Evolutionary conservation across 2,329 filamentous ascomycete genomes (phyloP).

Genomic region (Corynespora cassiicola): DNA sequence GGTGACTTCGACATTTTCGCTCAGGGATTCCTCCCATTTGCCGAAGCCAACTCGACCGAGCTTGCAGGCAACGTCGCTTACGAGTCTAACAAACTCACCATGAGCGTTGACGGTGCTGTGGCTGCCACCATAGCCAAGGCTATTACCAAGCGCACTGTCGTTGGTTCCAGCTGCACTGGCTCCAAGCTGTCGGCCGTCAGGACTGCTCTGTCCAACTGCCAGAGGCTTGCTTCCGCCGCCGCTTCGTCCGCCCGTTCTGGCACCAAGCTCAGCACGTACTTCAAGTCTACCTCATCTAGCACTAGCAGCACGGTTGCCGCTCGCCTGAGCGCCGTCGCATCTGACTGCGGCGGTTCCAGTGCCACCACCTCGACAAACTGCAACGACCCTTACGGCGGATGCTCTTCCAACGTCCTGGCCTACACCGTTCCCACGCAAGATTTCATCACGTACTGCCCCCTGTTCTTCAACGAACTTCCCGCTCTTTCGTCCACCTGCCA

Average conservation of each 20-base stretch:
- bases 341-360: conserved; percentile 61
- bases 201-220: conserved; percentile 62
- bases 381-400: conserved; percentile 62
- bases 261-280: conserved; percentile 66
- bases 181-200: conserved; percentile 52
- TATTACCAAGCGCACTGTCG: conserved; percentile 58
- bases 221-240: conserved; percentile 60
- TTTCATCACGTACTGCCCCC: conserved; percentile 67
- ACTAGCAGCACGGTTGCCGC: conserved; percentile 47
- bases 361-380: conserved; percentile 65
- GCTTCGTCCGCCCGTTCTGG: conserved; percentile 54
- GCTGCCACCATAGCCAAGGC: conserved; percentile 58
- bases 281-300: conserved; percentile 62
- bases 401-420: conserved; percentile 58
- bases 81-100: conserved; percentile 64
- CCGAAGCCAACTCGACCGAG: conserved; percentile 56
- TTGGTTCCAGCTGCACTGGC: conserved; percentile 63
- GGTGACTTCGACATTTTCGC: conserved; percentile 65
- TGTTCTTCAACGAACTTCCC: conserved; percentile 64
- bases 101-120: conserved; percentile 62
- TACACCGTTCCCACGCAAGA: conserved; percentile 64
- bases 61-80: conserved; percentile 64
- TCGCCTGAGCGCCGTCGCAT: conserved; percentile 52
- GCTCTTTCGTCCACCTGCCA: conserved; percentile 62
- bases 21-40: conserved; percentile 51